Evolutionary conservation across 2,329 filamentous ascomycete species (phyloP).

Genomic region (Aureobasidium lini): DNA sequence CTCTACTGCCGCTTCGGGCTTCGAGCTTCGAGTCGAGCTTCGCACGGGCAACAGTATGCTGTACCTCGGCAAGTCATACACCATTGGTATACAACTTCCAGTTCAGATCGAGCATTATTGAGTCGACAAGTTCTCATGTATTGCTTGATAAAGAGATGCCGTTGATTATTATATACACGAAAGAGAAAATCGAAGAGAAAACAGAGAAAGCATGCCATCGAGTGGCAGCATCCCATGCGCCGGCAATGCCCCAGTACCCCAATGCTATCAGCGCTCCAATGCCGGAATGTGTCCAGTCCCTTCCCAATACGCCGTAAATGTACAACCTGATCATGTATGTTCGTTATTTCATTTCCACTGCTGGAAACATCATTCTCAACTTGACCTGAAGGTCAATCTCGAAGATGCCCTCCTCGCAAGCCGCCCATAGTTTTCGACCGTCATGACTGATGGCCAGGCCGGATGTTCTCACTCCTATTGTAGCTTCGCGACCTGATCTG

Average conservation of each 20-base stretch:
- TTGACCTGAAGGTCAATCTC: slow-evolving; percentile 62
- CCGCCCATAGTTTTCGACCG: slow-evolving; percentile 39
- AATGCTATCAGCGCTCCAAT: not conserved
- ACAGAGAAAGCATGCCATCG: not conserved
- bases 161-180: not conserved
- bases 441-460: slow-evolving; percentile 43
- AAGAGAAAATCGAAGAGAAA: not conserved
- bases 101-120: not conserved
- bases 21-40: not conserved
- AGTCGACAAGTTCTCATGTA: no score
- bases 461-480: slow-evolving; percentile 37
- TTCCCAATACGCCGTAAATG: not conserved
- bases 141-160: not conserved
- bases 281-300: not conserved
- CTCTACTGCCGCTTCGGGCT: not conserved
- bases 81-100: no score
- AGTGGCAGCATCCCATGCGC: not conserved
- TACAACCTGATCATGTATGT: not conserved
- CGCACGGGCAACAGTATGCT: no score
- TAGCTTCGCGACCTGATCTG: not conserved
- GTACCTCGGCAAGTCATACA: no score
- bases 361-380: slow-evolving; percentile 46
- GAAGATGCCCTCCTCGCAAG: slow-evolving; percentile 63
- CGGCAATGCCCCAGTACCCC: not conserved
- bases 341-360: slow-evolving; percentile 30